Percentiles rank a stretch among this genome's conserved stretches.
These are phyloP conservation scores for Coemansia sp. DNA, from an alignment of 192 early-diverging fungal species.

Conservation along the genomic window DNA sequence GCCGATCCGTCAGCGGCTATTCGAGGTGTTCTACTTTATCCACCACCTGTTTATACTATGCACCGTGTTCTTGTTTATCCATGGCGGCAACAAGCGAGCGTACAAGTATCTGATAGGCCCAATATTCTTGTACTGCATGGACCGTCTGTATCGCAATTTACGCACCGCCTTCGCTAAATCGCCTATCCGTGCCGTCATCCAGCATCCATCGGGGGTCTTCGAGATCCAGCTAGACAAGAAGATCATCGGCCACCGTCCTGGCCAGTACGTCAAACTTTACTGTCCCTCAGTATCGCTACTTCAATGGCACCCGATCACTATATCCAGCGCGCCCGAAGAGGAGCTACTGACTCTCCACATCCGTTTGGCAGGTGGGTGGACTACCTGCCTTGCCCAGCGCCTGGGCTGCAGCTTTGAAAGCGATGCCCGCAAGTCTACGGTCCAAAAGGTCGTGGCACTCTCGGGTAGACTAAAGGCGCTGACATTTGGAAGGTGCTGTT, in stretches of 20 bases:
- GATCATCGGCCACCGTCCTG: constrained; percentile 59
- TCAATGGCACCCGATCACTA: constrained; percentile 81
- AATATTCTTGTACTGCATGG: constrained; percentile 61
- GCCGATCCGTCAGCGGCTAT: constrained; percentile 60
- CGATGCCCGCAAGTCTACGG: constrained; percentile 15
- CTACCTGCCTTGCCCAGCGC: constrained; percentile 60
- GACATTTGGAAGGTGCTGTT: constrained; percentile 8
- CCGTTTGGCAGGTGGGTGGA: constrained; percentile 77
- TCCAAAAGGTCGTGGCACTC: constrained; percentile 16
- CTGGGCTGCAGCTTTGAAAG: constrained; percentile 65
- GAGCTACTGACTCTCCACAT: constrained; percentile 76
- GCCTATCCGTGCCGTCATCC: constrained; percentile 67
- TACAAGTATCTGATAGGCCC: constrained; percentile 63
- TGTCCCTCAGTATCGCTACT: constrained; percentile 69
- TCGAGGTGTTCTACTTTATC: constrained; percentile 78
- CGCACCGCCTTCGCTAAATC: constrained; percentile 58
- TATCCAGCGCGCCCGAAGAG: constrained; percentile 78
- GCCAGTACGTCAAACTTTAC: constrained; percentile 76
- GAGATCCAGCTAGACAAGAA: constrained; percentile 72
- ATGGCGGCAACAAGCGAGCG: constrained; percentile 61
- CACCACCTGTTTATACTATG: constrained; percentile 77
- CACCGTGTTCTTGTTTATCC: constrained; percentile 69
- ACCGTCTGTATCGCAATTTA: constrained; percentile 64
- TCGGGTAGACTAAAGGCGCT: not conserved
- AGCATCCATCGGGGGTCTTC: constrained; percentile 72